Base-by-base conservation (phyloP, 2,329 filamentous ascomycete species). In the Didymella exigua region DNA sequence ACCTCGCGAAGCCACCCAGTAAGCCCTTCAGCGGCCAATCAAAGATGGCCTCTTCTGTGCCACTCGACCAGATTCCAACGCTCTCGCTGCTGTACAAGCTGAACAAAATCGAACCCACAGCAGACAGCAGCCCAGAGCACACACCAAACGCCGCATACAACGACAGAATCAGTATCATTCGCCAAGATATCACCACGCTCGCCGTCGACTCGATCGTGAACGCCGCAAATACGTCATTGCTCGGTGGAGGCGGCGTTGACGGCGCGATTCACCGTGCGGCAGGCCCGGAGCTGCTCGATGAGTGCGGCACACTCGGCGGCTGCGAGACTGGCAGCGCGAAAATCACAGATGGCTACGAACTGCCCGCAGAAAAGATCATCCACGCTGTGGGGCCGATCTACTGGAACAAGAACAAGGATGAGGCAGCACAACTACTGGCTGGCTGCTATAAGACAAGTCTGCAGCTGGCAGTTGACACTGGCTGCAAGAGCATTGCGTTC, bases 331-430 rank as follows among this genome's bases (percentile, higher is more conserved):
- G 95, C 45, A 80, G 84, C 23, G 90, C 92, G 23, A 93, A 93
- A 73, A 91, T 96, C 68, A 97, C 95, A 0, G 74, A 78, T 30
- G 93, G 86, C 8, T 92, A 95, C 75, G 68, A 85, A 0, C 79
- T 98, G 21, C 92, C 92, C 0, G 89, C 87, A 67, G 82, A 84
- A 54, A 87, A 89, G 61, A 84, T 98, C 63, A 96, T 98, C 50
- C 95, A 98, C 74, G 86, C 95, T 16, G 93, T 97, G 3, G 95
- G 95, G 0, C 95, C 95, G 0, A 76, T 96, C 26, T 97, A 93
- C 75, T 63, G 77, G 47, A 63, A 65, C 0, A 70, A 79, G 16
- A 69, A 70, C 11, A 64, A 78, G 18, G 73, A 74, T 10, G 71
- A 67, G 16, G 72, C 76, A 26, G 69, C 75, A 13, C 66, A 70